Conservation (phyloP, 2,329 filamentous ascomycete genomes). For the Colletotrichum sojae region DNA sequence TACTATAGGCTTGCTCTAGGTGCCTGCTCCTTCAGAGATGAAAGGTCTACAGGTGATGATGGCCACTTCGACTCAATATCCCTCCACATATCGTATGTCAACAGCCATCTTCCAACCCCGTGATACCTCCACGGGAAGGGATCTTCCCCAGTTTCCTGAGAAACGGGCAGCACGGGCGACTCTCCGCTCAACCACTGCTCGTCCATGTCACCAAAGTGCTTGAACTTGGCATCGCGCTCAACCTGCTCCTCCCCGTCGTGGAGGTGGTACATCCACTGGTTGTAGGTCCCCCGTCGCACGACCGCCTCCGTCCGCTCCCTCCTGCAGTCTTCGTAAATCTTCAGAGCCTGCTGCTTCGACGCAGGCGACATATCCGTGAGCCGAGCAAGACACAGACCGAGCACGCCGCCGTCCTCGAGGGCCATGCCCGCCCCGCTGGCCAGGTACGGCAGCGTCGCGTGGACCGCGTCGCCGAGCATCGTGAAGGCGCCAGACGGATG, state of each 20-base stretch:
- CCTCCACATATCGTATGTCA: slow-evolving; percentile 56
- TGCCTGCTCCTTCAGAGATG: too few species aligned
- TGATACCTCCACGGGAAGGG: slow-evolving; percentile 58
- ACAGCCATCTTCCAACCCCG: slow-evolving; percentile 56
- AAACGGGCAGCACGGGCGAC: slow-evolving; percentile 43
- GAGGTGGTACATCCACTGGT: slow-evolving; percentile 74
- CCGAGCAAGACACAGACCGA: slow-evolving; percentile 67
- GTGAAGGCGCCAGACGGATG: slow-evolving; percentile 69
- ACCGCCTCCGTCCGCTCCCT: slow-evolving; percentile 71
- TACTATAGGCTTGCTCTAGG: slow-evolving; percentile 21
- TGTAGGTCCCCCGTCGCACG: slow-evolving; percentile 71
- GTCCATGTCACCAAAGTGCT: slow-evolving; percentile 49
- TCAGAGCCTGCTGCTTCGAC: slow-evolving; percentile 52
- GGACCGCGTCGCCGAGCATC: slow-evolving; percentile 74
- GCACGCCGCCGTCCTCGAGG: slow-evolving; percentile 71
- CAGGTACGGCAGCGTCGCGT: slow-evolving; percentile 75
- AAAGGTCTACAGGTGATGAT: background rate
- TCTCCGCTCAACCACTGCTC: slow-evolving; percentile 47
- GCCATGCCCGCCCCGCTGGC: slow-evolving; percentile 71
- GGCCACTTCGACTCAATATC: slow-evolving; percentile 54
- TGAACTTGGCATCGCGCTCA: slow-evolving; percentile 61
- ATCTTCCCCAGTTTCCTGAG: slow-evolving; percentile 54
- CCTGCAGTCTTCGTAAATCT: slow-evolving; percentile 70
- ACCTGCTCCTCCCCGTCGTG: slow-evolving; percentile 70
- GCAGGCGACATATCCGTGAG: slow-evolving; percentile 56